Percentiles rank a stretch among this genome's conserved stretches.
phyloP scores from a whole-genome alignment of 1,284 basidiomycete species.

The Sporisorium graminicola region DNA sequence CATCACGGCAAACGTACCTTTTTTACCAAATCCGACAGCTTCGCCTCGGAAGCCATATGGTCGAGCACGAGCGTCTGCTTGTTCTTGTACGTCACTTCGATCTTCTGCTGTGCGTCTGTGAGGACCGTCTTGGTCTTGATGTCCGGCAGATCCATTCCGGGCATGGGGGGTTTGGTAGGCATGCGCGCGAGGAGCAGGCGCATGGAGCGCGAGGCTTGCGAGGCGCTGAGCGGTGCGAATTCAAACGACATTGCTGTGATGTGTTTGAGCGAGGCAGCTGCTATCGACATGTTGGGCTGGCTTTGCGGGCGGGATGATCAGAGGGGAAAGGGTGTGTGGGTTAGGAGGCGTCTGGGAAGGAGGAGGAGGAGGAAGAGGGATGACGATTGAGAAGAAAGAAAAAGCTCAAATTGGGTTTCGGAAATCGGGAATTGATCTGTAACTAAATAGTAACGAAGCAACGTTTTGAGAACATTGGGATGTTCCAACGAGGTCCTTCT shows the following conservation, averaged over 20 bases:
- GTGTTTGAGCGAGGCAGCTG: conserved; percentile 45
- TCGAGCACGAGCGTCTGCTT: conserved; percentile 45
- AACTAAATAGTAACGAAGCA: no score
- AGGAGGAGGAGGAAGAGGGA: neutral
- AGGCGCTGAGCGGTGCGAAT: conserved; percentile 41
- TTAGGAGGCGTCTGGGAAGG: neutral
- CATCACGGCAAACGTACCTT: conserved; percentile 28
- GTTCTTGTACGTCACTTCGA: conserved; percentile 50
- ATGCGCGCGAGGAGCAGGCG: conserved; percentile 37
- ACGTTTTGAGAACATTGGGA: neutral
- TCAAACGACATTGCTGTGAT: conserved; percentile 47
- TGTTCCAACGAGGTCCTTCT: conserved; percentile 5
- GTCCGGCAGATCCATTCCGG: conserved; percentile 44
- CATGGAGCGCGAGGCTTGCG: conserved; percentile 39
- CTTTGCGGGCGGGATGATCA: neutral
- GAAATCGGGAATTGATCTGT: conserved; percentile 19
- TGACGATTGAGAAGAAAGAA: conserved; percentile 12
- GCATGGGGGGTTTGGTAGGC: conserved; percentile 35
- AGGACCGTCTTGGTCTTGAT: conserved; percentile 37
- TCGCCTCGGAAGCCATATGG: conserved; percentile 7
- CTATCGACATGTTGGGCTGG: conserved; percentile 32
- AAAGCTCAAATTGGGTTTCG: conserved; percentile 23
- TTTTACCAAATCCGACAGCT: conserved; percentile 31
- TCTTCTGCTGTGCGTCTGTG: conserved; percentile 26
- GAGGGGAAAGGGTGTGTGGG: neutral